Conservation (phyloP, 2,329 filamentous ascomycete species). For the Lasiodiplodia citricola region DNA sequence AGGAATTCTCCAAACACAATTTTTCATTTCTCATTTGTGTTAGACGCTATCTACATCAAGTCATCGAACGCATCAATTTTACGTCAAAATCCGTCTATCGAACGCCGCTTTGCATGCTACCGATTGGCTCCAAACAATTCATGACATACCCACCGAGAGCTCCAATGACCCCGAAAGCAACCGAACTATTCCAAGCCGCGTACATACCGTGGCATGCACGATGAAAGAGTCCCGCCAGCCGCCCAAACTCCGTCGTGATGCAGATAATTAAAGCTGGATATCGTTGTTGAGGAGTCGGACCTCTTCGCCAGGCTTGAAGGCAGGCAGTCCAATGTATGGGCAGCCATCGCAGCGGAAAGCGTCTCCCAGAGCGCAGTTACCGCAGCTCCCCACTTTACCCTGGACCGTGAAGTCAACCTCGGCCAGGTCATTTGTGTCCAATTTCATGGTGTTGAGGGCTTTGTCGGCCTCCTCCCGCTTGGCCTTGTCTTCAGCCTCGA, state of each 20-base stretch:
- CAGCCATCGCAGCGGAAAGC: constrained; percentile 70
- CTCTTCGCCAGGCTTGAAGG: constrained; percentile 97
- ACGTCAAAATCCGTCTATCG: not conserved
- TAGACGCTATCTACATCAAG: not conserved
- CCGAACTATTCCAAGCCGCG: constrained; percentile 6
- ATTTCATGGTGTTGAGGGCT: constrained; percentile 69
- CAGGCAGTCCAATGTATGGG: constrained; percentile 88
- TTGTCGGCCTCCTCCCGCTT: constrained; percentile 69
- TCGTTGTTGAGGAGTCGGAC: constrained; percentile 85
- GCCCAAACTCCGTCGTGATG: constrained; percentile 19
- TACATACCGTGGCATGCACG: constrained; percentile 5
- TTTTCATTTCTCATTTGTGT: not conserved
- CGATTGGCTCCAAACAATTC: constrained; percentile 7
- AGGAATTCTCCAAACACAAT: not conserved
- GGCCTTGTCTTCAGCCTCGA: constrained; percentile 82
- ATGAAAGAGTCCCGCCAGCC: not conserved
- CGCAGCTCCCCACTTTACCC: constrained; percentile 93
- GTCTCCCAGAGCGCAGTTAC: constrained; percentile 91
- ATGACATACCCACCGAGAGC: constrained; percentile 6
- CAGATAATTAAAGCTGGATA: constrained; percentile 69
- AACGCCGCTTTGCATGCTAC: constrained; percentile 12
- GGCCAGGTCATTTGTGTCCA: constrained; percentile 77
- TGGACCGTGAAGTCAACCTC: constrained; percentile 98
- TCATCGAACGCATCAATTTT: constrained; percentile 9
- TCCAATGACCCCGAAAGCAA: constrained; percentile 2